Evolutionary conservation across 2,329 filamentous ascomycete genomes (phyloP).

Genomic region (Hymenoscyphus salicellus): DNA sequence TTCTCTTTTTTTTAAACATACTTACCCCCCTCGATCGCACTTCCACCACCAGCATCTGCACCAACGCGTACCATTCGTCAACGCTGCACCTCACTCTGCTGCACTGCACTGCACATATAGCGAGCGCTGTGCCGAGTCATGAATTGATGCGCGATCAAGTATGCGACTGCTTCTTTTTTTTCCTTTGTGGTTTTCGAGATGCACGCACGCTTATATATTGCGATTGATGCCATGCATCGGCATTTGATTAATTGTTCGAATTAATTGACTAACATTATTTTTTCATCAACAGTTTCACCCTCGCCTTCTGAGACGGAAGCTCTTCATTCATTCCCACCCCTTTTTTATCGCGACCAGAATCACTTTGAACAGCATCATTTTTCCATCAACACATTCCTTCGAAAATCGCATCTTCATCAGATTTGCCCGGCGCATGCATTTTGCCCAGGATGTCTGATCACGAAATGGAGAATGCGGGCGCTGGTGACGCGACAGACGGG

Average conservation of each 20-base stretch:
- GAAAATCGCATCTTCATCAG: neutral
- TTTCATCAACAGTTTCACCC: conserved; percentile 7
- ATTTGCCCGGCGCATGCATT: neutral
- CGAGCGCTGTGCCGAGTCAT: neutral
- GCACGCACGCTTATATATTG: neutral
- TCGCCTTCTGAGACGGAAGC: neutral
- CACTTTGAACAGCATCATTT: neutral
- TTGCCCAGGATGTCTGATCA: conserved; percentile 1
- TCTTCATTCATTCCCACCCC: neutral
- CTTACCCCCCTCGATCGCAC: neutral
- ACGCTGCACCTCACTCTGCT: neutral
- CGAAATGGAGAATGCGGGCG: conserved; percentile 4
- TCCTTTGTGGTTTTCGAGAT: neutral
- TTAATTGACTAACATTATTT: conserved; percentile 5
- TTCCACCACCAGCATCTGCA: conserved; percentile 1
- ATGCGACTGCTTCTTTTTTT: conserved; percentile 8
- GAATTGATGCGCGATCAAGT: conserved; percentile 3
- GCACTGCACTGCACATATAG: conserved; percentile 1
- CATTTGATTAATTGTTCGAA: neutral
- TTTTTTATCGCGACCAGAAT: neutral
- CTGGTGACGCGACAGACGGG: conserved; percentile 2
- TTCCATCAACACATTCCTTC: neutral
- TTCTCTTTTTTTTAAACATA: conserved; percentile 2
- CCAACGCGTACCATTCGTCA: conserved; percentile 9
- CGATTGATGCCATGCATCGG: neutral